Base-by-base conservation (phyloP, 202 grass and related monocot species). In the Setaria viridis region DNA sequence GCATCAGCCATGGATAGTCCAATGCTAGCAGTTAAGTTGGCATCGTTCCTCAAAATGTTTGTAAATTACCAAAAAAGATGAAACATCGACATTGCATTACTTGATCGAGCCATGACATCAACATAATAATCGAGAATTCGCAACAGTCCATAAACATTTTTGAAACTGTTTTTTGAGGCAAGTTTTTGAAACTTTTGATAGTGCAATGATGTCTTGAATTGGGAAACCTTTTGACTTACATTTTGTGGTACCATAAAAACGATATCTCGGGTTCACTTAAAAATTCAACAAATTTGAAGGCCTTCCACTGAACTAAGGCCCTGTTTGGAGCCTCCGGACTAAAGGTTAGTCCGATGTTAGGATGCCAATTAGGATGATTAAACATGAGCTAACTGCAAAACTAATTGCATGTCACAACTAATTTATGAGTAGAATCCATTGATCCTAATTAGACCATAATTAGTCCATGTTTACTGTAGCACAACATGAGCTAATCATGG, bases 41-140 rank as follows among this genome's bases (percentile, higher is more conserved):
- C 67, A 69, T 50, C 70, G 46, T 58, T 64, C 77, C 41, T 74
- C 66, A 82, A 82, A 88, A 80, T 55, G 58, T 72, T 32, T 39
- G 32, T 10, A 9, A 30, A 74, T 53, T 50, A 35, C 29, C 16
- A 4, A 9, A 8, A 53, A 73, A 74, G 47, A 74, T 53, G 29
- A 74, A 50, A 53, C 29, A 74, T 19, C 8, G 9, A 53, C 70
- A 33, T 32, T 53, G 13, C 46, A 74, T 11, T 30, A 53, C 71
- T 34, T 74, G 72, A 37, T 34, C 12, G 49, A 74, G 17, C 71
- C 47, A 6, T 11, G 71, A 17, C 46, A 34, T 19, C 48, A 74
- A 74, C 29, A 53, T 34, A 53, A 19, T 17, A 74, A 35, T 53
- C 2, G 32, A 32, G 15, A 55, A 33, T 74, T 74, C 15, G 25